Conservation (phyloP, 371 early-diverging fungal genomes). For the Gilbertella persicaria region DNA sequence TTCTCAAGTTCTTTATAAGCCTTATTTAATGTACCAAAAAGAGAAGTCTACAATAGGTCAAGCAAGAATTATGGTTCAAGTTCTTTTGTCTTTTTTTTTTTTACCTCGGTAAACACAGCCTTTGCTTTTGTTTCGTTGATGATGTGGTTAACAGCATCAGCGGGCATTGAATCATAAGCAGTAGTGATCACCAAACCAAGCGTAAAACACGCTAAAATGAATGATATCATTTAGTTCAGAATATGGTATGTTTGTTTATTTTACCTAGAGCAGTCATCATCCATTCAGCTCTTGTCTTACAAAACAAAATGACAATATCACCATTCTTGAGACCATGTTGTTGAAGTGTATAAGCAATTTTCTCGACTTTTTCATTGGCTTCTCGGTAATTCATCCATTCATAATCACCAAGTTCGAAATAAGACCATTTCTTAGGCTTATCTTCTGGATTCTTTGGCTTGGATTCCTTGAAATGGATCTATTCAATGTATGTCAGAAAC, state of each 20-base stretch:
- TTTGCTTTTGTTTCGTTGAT: slow-evolving; percentile 73
- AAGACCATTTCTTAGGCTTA: slow-evolving; percentile 56
- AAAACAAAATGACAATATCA: slow-evolving; percentile 62
- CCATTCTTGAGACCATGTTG: slow-evolving; percentile 41
- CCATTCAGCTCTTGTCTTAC: slow-evolving; percentile 61
- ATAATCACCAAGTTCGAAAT: slow-evolving; percentile 59
- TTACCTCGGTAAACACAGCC: slow-evolving; percentile 76
- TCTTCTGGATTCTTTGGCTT: slow-evolving; percentile 26
- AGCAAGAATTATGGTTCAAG: not conserved
- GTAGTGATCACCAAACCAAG: slow-evolving; percentile 79
- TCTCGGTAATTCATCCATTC: slow-evolving; percentile 49
- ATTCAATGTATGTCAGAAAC: not conserved
- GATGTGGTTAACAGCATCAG: slow-evolving; percentile 71
- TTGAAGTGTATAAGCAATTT: slow-evolving; percentile 40
- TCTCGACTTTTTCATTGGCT: slow-evolving; percentile 40
- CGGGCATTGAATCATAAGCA: slow-evolving; percentile 90
- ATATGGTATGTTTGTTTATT: not conserved
- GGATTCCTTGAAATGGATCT: slow-evolving; percentile 49
- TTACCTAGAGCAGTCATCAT: slow-evolving; percentile 56
- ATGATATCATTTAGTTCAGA: not conserved
- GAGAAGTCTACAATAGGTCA: slow-evolving; percentile 20
- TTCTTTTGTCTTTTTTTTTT: not conserved
- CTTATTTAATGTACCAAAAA: slow-evolving; percentile 35
- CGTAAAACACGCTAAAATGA: slow-evolving; percentile 58
- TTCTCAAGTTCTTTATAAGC: slow-evolving; percentile 24